Conservation (phyloP, 2,329 filamentous ascomycete species). For the Sporothrix globosa region DNA sequence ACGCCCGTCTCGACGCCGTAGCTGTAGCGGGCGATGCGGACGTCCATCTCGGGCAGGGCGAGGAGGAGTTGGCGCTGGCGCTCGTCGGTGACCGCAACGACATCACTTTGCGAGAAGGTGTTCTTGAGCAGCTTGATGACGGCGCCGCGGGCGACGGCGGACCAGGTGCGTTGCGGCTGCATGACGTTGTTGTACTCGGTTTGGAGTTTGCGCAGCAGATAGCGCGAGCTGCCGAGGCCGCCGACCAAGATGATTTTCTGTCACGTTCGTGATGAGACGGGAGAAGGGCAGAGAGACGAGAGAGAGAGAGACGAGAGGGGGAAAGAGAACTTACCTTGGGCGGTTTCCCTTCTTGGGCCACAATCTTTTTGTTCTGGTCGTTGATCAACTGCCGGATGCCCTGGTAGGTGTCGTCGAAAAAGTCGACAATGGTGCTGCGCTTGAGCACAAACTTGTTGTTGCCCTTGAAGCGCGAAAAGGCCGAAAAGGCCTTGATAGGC, state of each 20-base stretch:
- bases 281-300: background rate
- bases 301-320: too few species aligned
- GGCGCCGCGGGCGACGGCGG: constrained; percentile 56
- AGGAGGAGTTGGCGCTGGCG: constrained; percentile 15
- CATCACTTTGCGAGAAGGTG: constrained; percentile 4
- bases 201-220: constrained; percentile 48
- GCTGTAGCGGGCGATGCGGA: constrained; percentile 31
- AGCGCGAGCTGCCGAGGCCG: constrained; percentile 53
- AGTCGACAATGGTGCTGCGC: constrained; percentile 44
- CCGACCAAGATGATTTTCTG: constrained; percentile 55
- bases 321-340: background rate
- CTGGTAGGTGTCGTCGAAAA: constrained; percentile 45
- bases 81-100: constrained; percentile 13
- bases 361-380: constrained; percentile 27
- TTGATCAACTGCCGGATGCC: constrained; percentile 50
- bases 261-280: constrained; percentile 43
- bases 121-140: constrained; percentile 48
- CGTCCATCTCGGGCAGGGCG: constrained; percentile 24
- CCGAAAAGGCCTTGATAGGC: constrained; percentile 13
- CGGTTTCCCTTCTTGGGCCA: constrained; percentile 11
- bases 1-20: constrained; percentile 32
- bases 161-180: constrained; percentile 55
- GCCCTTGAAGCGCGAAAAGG: constrained; percentile 1
- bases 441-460: constrained; percentile 22
- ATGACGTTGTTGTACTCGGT: constrained; percentile 48